Conservation (phyloP, 192 early-diverging fungal genomes). For the Entophlyctis luteolus region DNA sequence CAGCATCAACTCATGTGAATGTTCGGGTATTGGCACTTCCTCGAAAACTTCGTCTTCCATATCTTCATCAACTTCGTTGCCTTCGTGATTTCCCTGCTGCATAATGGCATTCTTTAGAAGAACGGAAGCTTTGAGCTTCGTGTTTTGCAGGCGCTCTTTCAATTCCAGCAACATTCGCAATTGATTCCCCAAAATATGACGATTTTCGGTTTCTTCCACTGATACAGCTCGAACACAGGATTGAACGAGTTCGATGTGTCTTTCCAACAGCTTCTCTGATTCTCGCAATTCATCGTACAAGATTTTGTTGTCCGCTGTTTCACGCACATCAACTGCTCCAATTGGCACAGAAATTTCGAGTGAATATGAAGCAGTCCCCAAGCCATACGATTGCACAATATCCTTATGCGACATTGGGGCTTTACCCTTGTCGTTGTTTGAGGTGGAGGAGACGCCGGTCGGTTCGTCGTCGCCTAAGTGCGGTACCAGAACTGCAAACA, state of each 20-base stretch:
- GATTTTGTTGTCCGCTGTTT: constrained; percentile 16
- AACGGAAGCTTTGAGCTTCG: background rate
- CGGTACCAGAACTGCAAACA: constrained; percentile 1
- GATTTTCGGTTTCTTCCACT: constrained; percentile 4
- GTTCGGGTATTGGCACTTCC: background rate
- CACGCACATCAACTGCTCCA: background rate
- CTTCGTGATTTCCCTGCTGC: background rate
- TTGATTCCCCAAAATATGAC: background rate
- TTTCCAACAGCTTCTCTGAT: background rate
- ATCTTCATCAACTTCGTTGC: background rate
- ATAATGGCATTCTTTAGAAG: background rate
- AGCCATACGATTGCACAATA: constrained; percentile 10
- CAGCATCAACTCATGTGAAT: no score
- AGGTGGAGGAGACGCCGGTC: background rate
- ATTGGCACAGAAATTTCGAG: constrained; percentile 8
- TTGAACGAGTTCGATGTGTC: background rate
- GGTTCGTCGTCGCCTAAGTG: background rate
- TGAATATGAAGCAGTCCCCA: constrained; percentile 5
- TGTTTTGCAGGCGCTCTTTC: background rate
- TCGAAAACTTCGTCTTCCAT: constrained; percentile 15
- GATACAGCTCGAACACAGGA: background rate
- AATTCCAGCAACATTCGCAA: background rate
- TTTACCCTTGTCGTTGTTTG: no score
- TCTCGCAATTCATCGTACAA: constrained; percentile 16
- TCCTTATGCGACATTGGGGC: background rate